Evolutionary conservation across 306 rosid species (phyloP), one percentile per base, ranked within the genome.

Genomic region (Corylus avellana): DNA sequence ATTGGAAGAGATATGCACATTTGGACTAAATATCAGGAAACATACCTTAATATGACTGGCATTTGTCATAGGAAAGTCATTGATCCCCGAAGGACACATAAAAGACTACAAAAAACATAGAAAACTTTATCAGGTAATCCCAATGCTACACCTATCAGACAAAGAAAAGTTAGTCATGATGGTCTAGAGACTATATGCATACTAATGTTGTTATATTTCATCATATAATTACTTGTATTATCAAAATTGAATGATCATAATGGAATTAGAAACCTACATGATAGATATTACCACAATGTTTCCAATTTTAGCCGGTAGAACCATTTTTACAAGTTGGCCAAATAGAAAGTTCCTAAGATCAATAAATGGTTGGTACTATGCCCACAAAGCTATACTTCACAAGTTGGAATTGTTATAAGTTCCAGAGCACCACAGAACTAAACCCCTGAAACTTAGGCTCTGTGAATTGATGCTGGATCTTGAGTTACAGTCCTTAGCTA

Each of bases 1-100:
- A 58, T 12, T 10, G 9, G 61, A 83, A 54, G 8, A 44, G 74
- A 7, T 3, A 32, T 13, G 18, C 39, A 42, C 16, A 67, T 67
- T 67, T 42, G 50, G 50, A 20, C 13, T 11, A 2, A 49, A 17
- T 37, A 22, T 13, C 57, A 39, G 6, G 73, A 50, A 73, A 74
- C 81, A 29, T 73, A 94, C 98, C 97, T 92, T 92, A 83, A 94
- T 92, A 77, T 94, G 97, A 77, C 81, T 88, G 88, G 81, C 82
- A 56, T 91, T 90, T 77, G 95, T 81, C 98, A 94, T 92, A 14
- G 98, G 97, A 80, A 94, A 94, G 86, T 94, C 98, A 49, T 90
- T 1, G 84, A 94, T 92, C 85, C 98, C 98, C 1, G 98, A 94
- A 79, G 98, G 98, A 80, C 97, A 92, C 98, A 94, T 92, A 78